Evolutionary conservation across 805 yeast genomes (phyloP), one percentile per base, ranked within the genome.

Genomic region (Hermanozyma aechmeae): DNA sequence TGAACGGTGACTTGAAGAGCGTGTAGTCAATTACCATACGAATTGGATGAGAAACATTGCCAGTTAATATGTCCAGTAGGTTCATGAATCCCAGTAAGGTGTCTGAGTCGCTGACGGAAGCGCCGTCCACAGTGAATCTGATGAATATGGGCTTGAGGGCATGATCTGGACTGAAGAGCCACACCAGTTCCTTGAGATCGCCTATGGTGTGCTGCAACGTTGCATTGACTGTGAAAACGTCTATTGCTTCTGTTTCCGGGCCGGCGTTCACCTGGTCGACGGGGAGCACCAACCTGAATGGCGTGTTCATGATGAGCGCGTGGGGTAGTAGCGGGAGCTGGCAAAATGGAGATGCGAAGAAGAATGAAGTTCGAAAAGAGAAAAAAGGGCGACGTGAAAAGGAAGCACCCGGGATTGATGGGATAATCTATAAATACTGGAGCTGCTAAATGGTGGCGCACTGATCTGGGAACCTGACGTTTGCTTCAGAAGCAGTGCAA

Each of bases 101-200:
- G 14, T 39, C 35, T 4, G 29, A 20, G 16, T 42, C 48, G 4
- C 27, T 5, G 4, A 45, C 26, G 1, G n/a, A 19, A 8, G 34
- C 26, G 5, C 37, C 48, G 3, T 33, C 12, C 24, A 32, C 31
- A 10, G 16, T 14, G 19, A 56, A 23, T 18, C 23, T 39, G 6
- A 51, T 8, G 26, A 50, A 46, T 9, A 43, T 14, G n/a, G 64
- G 64, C 29, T 41, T 44, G 23, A 58, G 38, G 12, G 26, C 21
- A 27, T 34, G 29, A 17, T 49, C 39, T 5, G 32, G 31, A n/a
- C 58, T 53, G 18, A 39, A 32, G 24, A 27, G 16, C 63, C 64
- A 57, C 8, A 58, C 40, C 43, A 39, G 46, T 13, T 52, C 45
- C 16, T 42, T 34, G 4, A 56, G 29, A 23, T 52, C 53, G n/a